Base-by-base conservation (phyloP, 441 rosid genomes). In the Sinapis alba region DNA sequence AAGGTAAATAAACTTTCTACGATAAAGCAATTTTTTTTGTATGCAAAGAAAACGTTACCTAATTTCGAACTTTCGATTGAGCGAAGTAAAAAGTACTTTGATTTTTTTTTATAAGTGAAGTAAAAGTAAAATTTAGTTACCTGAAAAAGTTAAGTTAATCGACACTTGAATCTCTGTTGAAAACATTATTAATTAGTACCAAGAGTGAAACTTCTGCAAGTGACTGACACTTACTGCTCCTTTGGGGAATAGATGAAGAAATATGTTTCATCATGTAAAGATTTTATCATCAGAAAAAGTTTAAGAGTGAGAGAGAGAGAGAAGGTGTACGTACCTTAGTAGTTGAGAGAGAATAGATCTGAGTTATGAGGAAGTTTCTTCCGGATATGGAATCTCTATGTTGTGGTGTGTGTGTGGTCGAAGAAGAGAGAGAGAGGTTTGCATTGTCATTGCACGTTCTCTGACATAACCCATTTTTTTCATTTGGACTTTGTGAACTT, bases 361-460 rank as follows among this genome's bases (percentile, higher is more conserved):
- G 65, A 71, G 72, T 50, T 45, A 43, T 45, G 60, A 59, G 6
- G 28, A 59, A 54, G 30, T 56, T 75, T 23, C 68, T 65, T 59
- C 80, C 57, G 50, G 80, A 77, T 77, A 65, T 77, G 69, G 68
- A 59, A 59, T 77, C 76, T 71, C 50, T 69, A n/a, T 69, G 16
- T 36, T 63, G 16, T 61, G 41, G 51, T 50, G 18, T 21, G 60
- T 68, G 28, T 63, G 58, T 41, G 65, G 73, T 45, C 64, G 68
- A 41, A 43, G 56, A 56, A 70, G 53, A 64, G 23, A 61, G 45
- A 64, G 32, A 65, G 38, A 16, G 30, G 81, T 53, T 73, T 41
- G 47, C 47, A 41, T 41, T 5, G 47, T 65, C 67, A 67, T 73
- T 72, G 81, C 81, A 73, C 81, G 81, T 78, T 71, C 83, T 75